These are phyloP conservation scores for Thelonectria olida DNA, from an alignment of 2,329 filamentous ascomycete species.

Conservation along the genomic window DNA sequence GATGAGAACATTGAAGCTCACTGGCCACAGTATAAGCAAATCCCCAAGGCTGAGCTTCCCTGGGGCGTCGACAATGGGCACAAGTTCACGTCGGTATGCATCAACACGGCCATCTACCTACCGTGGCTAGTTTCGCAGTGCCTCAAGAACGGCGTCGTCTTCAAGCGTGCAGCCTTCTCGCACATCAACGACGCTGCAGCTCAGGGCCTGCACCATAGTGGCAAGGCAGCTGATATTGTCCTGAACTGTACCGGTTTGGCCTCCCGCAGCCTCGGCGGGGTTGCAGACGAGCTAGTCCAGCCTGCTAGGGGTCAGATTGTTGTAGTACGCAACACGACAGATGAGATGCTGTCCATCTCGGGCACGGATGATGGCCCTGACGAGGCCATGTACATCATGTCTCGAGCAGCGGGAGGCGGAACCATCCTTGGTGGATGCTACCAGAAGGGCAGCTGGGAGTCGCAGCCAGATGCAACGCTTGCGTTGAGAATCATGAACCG, in stretches of 20 bases:
- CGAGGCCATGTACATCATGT: slow-evolving; percentile 80
- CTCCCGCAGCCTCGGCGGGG: slow-evolving; percentile 72
- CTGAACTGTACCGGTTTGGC: slow-evolving; percentile 77
- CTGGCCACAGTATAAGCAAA: slow-evolving; percentile 1
- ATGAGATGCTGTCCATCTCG: slow-evolving; percentile 4
- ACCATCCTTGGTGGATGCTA: slow-evolving; percentile 82
- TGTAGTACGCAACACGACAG: slow-evolving; percentile 73
- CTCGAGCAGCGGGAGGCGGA: slow-evolving; percentile 74
- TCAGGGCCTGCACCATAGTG: slow-evolving; percentile 62
- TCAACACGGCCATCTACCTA: slow-evolving; percentile 78
- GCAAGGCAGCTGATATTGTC: slow-evolving; percentile 65
- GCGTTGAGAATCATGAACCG: slow-evolving; percentile 81
- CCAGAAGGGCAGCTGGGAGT: slow-evolving; percentile 77
- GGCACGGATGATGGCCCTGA: slow-evolving; percentile 73
- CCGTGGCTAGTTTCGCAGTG: slow-evolving; percentile 76
- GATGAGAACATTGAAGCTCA: no score
- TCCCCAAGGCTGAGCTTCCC: neutral
- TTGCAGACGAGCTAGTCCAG: slow-evolving; percentile 69
- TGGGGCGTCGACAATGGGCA: slow-evolving; percentile 70
- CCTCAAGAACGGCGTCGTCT: slow-evolving; percentile 65
- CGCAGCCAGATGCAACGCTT: slow-evolving; percentile 74
- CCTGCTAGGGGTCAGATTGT: slow-evolving; percentile 78
- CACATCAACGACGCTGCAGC: slow-evolving; percentile 63
- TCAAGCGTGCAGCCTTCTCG: slow-evolving; percentile 65
- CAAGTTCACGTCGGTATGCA: slow-evolving; percentile 81